Conservation (phyloP, 805 yeast genomes). For the Suhomyces vadensis region DNA sequence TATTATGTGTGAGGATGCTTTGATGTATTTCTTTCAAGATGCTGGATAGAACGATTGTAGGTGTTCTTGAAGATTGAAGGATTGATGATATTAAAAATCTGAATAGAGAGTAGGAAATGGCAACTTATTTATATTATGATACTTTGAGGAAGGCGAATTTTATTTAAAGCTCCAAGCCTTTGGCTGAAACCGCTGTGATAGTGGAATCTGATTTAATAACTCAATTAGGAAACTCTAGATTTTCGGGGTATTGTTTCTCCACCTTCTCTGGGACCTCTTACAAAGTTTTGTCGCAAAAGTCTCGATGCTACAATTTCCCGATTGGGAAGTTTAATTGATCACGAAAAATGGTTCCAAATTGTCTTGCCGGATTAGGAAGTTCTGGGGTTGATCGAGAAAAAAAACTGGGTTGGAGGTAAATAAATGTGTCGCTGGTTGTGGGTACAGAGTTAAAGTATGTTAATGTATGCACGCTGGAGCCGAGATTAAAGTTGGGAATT, state of each 20-base stretch:
- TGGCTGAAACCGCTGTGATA: background rate
- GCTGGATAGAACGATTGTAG: constrained; percentile 1
- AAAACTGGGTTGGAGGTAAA: background rate
- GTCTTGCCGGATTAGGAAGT: constrained; percentile 22
- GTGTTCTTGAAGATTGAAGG: background rate
- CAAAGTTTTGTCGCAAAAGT: constrained; percentile 4
- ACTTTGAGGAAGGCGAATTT: background rate
- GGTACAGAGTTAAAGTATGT: background rate
- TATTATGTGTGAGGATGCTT: background rate
- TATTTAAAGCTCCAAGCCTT: background rate
- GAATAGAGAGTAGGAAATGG: background rate
- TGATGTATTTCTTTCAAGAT: background rate
- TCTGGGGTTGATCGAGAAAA: constrained; percentile 4
- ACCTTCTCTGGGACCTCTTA: constrained; percentile 1
- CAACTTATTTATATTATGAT: constrained; percentile 10
- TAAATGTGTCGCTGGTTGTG: background rate
- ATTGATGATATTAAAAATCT: constrained; percentile 3
- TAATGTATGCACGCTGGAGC: too few relatives aligned
- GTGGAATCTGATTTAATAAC: constrained; percentile 5
- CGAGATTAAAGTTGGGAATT: too few relatives aligned
- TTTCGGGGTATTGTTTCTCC: constrained; percentile 5
- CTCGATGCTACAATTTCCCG: constrained; percentile 18
- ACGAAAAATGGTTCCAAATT: constrained; percentile 10
- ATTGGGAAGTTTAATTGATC: constrained; percentile 20
- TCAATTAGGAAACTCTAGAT: constrained; percentile 8